Conservation (phyloP, 164 flowering plant species). For the Chloranthus sessilifolius region DNA sequence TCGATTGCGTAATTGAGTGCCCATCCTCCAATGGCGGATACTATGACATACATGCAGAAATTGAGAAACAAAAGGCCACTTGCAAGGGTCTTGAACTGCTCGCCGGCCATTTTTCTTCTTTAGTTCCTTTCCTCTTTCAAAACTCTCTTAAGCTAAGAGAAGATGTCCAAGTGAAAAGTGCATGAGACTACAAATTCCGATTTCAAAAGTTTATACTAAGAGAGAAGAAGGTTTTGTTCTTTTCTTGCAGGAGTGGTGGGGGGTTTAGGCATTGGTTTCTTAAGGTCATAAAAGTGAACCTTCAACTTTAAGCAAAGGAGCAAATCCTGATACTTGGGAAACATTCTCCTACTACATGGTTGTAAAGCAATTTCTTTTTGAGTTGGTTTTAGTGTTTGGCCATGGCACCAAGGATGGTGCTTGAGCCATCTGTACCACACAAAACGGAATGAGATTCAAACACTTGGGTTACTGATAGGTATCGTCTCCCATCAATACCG, state of each 20-base stretch:
- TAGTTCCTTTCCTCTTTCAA: background rate
- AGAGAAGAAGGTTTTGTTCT: slow-evolving; percentile 13
- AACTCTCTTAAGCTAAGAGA: too few relatives aligned
- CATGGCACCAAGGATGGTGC: too few relatives aligned
- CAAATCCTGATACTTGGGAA: too few relatives aligned
- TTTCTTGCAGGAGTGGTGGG: slow-evolving; percentile 15
- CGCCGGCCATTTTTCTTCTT: slow-evolving; percentile 31
- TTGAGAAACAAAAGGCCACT: slow-evolving; percentile 58
- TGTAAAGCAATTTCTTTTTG: too few relatives aligned
- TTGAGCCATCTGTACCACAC: too few relatives aligned
- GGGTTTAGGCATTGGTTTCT: background rate
- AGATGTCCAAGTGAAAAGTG: background rate
- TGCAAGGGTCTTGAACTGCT: slow-evolving; percentile 48
- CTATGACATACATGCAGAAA: slow-evolving; percentile 76
- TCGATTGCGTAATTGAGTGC: slow-evolving; percentile 73
- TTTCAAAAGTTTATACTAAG: background rate
- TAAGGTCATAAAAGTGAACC: slow-evolving; percentile 20
- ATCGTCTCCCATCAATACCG: too few relatives aligned
- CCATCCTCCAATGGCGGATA: slow-evolving; percentile 84
- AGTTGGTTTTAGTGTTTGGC: too few relatives aligned
- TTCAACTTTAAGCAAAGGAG: slow-evolving; percentile 21
- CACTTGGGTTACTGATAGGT: too few relatives aligned
- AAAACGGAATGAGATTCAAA: too few relatives aligned
- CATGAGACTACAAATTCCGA: background rate
- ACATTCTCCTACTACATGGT: too few relatives aligned